A percentile compares a stretch with the other conserved stretches of the same genome.
Conservation (phyloP, 2,329 filamentous ascomycete genomes). For the Penicillium aurantiogriseum region DNA sequence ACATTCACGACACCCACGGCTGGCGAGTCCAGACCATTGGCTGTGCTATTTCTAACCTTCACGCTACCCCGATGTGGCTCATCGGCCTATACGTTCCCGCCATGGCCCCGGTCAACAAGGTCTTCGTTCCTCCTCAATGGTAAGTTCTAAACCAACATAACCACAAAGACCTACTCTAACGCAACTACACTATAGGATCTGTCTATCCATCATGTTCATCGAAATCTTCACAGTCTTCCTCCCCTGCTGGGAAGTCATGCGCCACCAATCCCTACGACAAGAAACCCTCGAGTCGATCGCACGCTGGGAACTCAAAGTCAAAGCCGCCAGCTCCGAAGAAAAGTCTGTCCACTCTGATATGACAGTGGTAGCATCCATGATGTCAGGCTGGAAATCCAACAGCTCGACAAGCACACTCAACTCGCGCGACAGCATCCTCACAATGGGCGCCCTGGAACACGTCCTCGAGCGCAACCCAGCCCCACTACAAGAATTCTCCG, state of each 20-base stretch:
- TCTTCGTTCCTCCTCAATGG: constrained; percentile 62
- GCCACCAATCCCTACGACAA: constrained; percentile 32
- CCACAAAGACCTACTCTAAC: background rate
- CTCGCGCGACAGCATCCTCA: constrained; percentile 52
- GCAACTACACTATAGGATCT: constrained; percentile 38
- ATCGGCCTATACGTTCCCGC: constrained; percentile 53
- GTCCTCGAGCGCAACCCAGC: constrained; percentile 58
- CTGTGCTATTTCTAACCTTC: constrained; percentile 52
- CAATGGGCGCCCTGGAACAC: constrained; percentile 62
- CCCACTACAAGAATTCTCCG: constrained; percentile 63
- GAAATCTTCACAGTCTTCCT: constrained; percentile 65
- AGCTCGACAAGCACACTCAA: constrained; percentile 40
- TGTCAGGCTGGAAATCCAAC: constrained; percentile 32
- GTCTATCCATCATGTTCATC: constrained; percentile 60
- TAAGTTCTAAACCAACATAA: background rate
- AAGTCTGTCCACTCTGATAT: constrained; percentile 32
- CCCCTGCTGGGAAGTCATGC: constrained; percentile 58
- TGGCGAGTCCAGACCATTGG: constrained; percentile 64
- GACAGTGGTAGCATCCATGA: constrained; percentile 31
- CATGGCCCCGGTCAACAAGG: constrained; percentile 54
- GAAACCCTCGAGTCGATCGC: constrained; percentile 39
- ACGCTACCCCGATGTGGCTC: constrained; percentile 67
- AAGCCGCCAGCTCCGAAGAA: constrained; percentile 18
- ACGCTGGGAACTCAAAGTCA: constrained; percentile 41
- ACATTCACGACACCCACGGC: constrained; percentile 63